Base-by-base conservation (phyloP, 2,329 filamentous ascomycete species). In the Escovopsis sp. region DNA sequence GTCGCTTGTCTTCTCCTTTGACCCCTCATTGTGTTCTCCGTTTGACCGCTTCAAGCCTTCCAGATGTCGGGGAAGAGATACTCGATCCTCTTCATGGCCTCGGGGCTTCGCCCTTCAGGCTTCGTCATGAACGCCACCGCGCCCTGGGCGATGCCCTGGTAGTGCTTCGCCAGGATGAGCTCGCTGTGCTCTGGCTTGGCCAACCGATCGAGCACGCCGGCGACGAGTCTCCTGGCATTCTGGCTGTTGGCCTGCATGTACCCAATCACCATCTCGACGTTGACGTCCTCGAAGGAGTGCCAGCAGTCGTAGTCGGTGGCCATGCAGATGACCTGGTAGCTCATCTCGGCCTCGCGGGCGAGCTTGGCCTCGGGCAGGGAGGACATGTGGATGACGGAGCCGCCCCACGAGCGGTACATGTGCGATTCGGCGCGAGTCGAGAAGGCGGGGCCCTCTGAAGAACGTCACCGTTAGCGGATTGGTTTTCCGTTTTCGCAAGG, bases 301-400 rank as follows among this genome's bases (percentile, higher is more conserved):
- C 91, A 98, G 76, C 89, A 96, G 69, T 98, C 91, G 62, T 98
- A 98, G 68, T 98, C 91, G 25, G 91, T 98, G 30, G 86, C 85
- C 91, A 98, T 98, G 71, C 89, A 94, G 56, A 98, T 94, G 76
- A 95, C 93, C 68, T 94, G 87, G 64, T 96, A 96, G 31, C 82
- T 83, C 53, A 98, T 83, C 69, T 98, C 91, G 20, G 91, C 91
- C 68, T 98, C 91, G 41, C 85, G 80, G 9, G 91, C 91, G 15
- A 98, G 79, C 71, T 98, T 98, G 39, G 89, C 84, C 67, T 98
- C 91, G 15, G 91, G 91, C 13, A 98, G 73, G 12, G 81, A 82
- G 36, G 85, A 94, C 91, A 98, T 98, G 74, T 96, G 96, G 71
- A 98, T 96, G 41, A 96, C 84, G 50, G 76, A 83, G 51, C 88